These are phyloP conservation scores for Sphaerulina musiva DNA, from an alignment of 2,329 filamentous ascomycete genomes.

Conservation along the genomic window DNA sequence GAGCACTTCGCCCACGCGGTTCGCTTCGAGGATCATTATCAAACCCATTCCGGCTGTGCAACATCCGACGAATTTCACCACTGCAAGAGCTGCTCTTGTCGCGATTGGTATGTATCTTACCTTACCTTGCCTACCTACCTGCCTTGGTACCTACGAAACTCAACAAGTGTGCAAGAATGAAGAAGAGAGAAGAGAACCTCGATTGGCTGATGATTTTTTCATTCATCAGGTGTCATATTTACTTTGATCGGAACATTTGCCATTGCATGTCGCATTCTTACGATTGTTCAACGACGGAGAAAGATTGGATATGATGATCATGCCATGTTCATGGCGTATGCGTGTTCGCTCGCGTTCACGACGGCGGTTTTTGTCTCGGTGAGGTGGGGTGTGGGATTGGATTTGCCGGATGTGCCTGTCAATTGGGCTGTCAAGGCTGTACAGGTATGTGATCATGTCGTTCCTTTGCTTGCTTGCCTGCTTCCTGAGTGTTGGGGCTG, in stretches of 20 bases:
- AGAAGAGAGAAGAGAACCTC: no score
- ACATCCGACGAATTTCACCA: constrained; percentile 6
- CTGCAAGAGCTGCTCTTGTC: constrained; percentile 9
- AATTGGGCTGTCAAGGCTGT: constrained; percentile 20
- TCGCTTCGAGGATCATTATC: constrained; percentile 3
- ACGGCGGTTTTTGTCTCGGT: constrained; percentile 19
- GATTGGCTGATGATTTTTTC: no score
- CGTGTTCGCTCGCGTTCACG: constrained; percentile 18
- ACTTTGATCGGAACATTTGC: constrained; percentile 18
- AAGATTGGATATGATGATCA: constrained; percentile 21
- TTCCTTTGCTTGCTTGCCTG: no score
- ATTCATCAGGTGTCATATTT: constrained; percentile 14
- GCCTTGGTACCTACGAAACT: no score
- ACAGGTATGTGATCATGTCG: constrained; percentile 8
- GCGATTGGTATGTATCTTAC: constrained; percentile 1
- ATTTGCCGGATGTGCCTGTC: constrained; percentile 12
- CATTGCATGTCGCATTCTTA: constrained; percentile 18
- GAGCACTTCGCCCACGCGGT: not conserved
- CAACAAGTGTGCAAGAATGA: no score
- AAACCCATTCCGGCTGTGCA: constrained; percentile 8
- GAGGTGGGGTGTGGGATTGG: constrained; percentile 23
- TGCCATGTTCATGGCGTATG: constrained; percentile 20
- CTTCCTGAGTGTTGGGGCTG: not conserved
- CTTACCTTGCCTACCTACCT: no score
- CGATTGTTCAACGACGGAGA: constrained; percentile 15